Conservation (phyloP, 768 basidiomycete genomes). For the Phylloporus rhodoxanthus region DNA sequence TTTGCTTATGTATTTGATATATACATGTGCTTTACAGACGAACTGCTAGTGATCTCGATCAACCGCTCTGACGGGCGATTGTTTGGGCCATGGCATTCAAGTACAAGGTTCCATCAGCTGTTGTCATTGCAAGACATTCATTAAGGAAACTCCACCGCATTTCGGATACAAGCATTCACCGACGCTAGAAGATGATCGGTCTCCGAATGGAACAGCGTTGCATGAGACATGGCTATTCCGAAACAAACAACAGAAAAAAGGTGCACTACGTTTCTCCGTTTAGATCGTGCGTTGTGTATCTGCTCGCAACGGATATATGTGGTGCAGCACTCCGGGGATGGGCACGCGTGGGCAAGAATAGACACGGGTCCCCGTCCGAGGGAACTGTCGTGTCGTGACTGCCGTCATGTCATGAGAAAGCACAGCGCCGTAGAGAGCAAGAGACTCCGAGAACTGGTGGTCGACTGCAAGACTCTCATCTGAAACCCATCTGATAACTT, state of each 20-base stretch:
- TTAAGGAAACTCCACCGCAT: not conserved
- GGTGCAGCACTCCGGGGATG: no score
- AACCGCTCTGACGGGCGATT: not conserved
- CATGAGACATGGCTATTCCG: not conserved
- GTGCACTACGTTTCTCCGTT: not conserved
- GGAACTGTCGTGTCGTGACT: no score
- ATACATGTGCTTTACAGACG: constrained; percentile 22
- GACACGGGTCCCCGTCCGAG: not conserved
- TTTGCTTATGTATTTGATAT: constrained; percentile 18
- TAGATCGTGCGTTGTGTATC: not conserved
- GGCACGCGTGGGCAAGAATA: not conserved
- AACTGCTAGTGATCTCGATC: not conserved
- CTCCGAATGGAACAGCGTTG: not conserved
- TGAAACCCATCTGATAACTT: not conserved
- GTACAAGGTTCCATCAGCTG: not conserved
- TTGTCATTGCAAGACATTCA: not conserved
- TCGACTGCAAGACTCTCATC: not conserved
- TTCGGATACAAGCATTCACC: not conserved
- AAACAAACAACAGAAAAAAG: not conserved
- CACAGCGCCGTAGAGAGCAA: no score
- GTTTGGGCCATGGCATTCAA: not conserved
- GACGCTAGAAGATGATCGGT: not conserved
- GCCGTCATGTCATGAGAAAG: no score
- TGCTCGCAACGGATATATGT: no score
- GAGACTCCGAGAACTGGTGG: no score